Evolutionary conservation across 495 filamentous ascomycete species (phyloP).

Genomic region (Elasticomyces elasticus): DNA sequence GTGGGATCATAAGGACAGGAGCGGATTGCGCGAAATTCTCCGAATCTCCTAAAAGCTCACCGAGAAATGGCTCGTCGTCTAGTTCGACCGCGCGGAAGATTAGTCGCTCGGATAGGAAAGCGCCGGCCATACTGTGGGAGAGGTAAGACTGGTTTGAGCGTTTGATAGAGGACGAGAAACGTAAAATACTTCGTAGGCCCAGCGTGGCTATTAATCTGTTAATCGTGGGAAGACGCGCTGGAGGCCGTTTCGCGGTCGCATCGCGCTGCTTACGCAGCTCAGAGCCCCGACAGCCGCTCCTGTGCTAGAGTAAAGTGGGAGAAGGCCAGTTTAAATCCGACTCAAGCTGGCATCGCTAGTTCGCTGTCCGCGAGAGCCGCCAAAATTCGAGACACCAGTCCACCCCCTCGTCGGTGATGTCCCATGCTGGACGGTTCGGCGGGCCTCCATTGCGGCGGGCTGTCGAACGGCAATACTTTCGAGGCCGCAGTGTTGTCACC

Average conservation of each 20-base stretch:
- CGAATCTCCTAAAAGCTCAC: constrained; percentile 14
- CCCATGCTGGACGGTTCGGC: background rate
- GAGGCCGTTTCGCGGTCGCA: too few relatives aligned
- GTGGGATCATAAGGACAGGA: background rate
- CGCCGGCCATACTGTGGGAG: background rate
- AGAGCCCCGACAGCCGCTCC: too few relatives aligned
- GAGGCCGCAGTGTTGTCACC: background rate
- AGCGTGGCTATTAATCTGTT: too few relatives aligned
- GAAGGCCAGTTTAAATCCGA: too few relatives aligned
- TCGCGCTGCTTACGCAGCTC: too few relatives aligned
- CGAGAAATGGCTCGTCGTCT: constrained; percentile 29
- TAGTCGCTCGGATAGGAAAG: constrained; percentile 26
- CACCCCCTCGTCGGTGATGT: background rate
- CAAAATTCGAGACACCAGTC: background rate
- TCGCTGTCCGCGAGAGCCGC: background rate
- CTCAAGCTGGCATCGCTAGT: too few relatives aligned
- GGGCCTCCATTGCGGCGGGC: background rate
- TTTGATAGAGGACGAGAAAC: background rate
- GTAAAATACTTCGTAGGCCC: too few relatives aligned
- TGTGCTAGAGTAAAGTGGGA: too few relatives aligned
- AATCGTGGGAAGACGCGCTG: too few relatives aligned
- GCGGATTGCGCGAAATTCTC: constrained; percentile 10
- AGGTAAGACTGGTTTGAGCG: background rate
- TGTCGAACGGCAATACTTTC: background rate
- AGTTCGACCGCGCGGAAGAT: constrained; percentile 33